Percentiles rank a stretch among this genome's conserved stretches.
Conservation (phyloP, 805 yeast genomes). For the Candida nonsorbophila region DNA sequence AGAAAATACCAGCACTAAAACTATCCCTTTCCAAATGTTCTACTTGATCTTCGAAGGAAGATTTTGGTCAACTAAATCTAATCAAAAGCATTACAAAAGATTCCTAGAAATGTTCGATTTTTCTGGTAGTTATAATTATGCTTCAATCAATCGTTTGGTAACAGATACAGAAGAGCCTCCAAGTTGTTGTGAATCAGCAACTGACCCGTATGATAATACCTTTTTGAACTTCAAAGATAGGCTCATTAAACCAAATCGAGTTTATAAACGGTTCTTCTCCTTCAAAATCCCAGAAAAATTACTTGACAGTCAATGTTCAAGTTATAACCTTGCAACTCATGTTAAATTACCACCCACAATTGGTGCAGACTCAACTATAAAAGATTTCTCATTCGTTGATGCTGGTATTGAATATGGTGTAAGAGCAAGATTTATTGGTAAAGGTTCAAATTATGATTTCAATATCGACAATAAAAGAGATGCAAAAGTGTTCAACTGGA, state of each 20-base stretch:
- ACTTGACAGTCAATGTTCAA: conserved; percentile 33
- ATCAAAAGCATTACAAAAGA: conserved; percentile 14
- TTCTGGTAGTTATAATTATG: conserved; percentile 46
- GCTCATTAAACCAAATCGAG: not conserved
- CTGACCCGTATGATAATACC: conserved; percentile 24
- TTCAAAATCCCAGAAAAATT: conserved; percentile 33
- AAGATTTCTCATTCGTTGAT: conserved; percentile 24
- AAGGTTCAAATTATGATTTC: conserved; percentile 26
- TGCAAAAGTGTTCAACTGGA: conserved; percentile 24
- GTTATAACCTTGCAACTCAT: conserved; percentile 24
- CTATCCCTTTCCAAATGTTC: conserved; percentile 59
- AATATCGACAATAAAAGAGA: conserved; percentile 7
- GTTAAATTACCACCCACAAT: conserved; percentile 31
- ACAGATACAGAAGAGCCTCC: conserved; percentile 14
- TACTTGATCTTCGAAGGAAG: conserved; percentile 52
- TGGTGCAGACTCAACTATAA: conserved; percentile 19
- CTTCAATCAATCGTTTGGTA: conserved; percentile 23
- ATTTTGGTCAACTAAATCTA: conserved; percentile 1
- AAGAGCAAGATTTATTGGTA: conserved; percentile 32
- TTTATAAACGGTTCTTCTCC: conserved; percentile 36
- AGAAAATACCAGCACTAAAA: conserved; percentile 32
- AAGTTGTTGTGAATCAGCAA: conserved; percentile 9
- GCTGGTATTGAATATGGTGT: conserved; percentile 27
- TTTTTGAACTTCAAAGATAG: conserved; percentile 1
- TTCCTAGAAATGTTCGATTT: conserved; percentile 48